Conservation (phyloP, 108 stramenopile species). For the Licmophora abbreviata region DNA sequence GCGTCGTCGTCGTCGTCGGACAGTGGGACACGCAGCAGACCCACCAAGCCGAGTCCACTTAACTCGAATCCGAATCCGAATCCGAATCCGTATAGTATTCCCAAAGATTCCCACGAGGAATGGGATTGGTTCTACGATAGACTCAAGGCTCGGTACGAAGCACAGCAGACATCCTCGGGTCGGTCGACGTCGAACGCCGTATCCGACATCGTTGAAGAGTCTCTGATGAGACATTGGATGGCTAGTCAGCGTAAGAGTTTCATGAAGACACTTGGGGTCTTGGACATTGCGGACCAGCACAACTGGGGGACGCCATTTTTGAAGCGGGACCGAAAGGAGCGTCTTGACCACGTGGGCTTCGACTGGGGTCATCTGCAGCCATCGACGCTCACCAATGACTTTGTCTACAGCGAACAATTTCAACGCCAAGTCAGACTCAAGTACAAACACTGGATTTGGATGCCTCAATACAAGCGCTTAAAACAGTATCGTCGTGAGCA, state of each 20-base stretch:
- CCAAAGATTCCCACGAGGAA: background rate
- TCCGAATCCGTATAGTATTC: background rate
- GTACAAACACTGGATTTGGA: slow-evolving; percentile 1
- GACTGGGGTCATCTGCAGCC: slow-evolving; percentile 4
- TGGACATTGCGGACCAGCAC: background rate
- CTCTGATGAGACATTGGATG: slow-evolving; percentile 1
- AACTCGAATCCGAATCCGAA: background rate
- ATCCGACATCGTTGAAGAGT: slow-evolving; percentile 1
- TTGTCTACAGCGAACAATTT: background rate
- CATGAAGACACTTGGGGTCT: slow-evolving; percentile 2
- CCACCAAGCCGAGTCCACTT: background rate
- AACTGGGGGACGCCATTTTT: background rate
- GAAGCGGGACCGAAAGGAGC: background rate
- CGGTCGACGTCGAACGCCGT: background rate
- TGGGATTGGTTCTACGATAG: slow-evolving; percentile 3
- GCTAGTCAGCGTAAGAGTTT: slow-evolving; percentile 1
- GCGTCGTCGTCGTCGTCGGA: too few species aligned
- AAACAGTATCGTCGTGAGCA: background rate
- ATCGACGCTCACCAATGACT: background rate
- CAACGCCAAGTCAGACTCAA: slow-evolving; percentile 1
- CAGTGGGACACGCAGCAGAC: background rate
- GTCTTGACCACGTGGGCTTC: background rate
- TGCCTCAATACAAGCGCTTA: background rate
- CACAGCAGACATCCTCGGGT: too few species aligned
- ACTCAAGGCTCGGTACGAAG: background rate